These are phyloP conservation scores for Tagetes patula DNA, from an alignment of 129 eudicot species.

Conservation along the genomic window DNA sequence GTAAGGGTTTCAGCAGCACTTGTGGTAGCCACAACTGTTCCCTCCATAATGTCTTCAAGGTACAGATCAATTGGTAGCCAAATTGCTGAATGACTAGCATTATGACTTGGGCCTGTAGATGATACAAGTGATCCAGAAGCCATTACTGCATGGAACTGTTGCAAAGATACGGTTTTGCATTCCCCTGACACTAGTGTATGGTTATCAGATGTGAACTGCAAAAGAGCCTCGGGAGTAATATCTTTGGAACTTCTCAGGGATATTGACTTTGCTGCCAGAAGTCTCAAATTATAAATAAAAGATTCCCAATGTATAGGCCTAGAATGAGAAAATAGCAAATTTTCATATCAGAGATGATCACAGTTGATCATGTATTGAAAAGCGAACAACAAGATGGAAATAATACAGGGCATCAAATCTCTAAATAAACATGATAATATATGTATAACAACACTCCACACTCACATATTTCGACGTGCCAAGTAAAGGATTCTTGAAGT, in stretches of 20 bases:
- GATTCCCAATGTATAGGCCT: constrained; percentile 73
- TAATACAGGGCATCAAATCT: not conserved
- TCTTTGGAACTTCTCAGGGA: constrained; percentile 68
- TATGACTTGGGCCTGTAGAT: constrained; percentile 65
- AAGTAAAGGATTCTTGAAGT: constrained; percentile 70
- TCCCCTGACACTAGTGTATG: constrained; percentile 46
- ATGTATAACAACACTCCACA: not conserved
- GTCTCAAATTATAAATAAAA: constrained; percentile 53
- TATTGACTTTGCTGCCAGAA: constrained; percentile 59
- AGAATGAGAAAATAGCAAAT: constrained; percentile 29
- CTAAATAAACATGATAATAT: constrained; percentile 14
- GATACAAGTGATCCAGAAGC: constrained; percentile 69
- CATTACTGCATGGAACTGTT: constrained; percentile 72
- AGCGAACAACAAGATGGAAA: constrained; percentile 11
- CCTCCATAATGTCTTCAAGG: constrained; percentile 89
- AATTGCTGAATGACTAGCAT: constrained; percentile 53
- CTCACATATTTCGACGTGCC: constrained; percentile 81
- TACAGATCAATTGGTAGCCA: constrained; percentile 93
- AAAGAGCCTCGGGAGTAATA: constrained; percentile 59
- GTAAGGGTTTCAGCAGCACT: constrained; percentile 90
- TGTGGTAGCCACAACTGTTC: constrained; percentile 67
- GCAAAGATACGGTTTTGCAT: constrained; percentile 51
- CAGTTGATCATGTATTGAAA: constrained; percentile 1
- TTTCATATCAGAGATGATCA: constrained; percentile 13
- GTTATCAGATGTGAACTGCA: constrained; percentile 69